These are phyloP conservation scores for Cladosporium austrohemisphaericum DNA, from an alignment of 2,329 filamentous ascomycete genomes.

Conservation along the genomic window DNA sequence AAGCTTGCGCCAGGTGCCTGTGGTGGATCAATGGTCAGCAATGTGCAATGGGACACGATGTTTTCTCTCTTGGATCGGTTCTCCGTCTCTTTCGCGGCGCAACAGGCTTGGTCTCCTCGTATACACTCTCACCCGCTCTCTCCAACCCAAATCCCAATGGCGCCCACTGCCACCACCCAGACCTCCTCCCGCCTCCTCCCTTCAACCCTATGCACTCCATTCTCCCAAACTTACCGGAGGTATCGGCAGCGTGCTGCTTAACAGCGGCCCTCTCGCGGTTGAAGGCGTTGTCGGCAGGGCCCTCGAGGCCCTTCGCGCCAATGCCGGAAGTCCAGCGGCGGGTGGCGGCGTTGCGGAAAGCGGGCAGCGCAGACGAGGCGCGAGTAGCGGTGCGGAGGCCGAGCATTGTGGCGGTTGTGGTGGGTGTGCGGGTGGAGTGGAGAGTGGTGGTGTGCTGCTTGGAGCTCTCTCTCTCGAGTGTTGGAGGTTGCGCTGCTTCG, in stretches of 20 bases:
- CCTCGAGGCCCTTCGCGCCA: conserved; percentile 41
- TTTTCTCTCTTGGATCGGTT: not conserved
- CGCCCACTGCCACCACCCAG: not conserved
- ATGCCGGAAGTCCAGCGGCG: conserved; percentile 15
- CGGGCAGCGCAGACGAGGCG: conserved; percentile 11
- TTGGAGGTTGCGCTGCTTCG: no score
- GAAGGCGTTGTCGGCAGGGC: conserved; percentile 80
- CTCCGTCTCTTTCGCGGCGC: not conserved
- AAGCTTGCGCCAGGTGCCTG: conserved; percentile 93
- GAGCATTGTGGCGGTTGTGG: conserved; percentile 12
- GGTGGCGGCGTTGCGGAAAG: conserved; percentile 13
- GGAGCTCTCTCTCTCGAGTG: no score
- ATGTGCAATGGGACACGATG: not conserved
- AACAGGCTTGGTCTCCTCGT: not conserved
- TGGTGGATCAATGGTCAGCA: conserved; percentile 16
- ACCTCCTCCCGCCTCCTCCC: not conserved
- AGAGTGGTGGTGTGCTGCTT: conserved; percentile 1
- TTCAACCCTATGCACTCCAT: not conserved
- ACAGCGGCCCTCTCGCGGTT: conserved; percentile 86
- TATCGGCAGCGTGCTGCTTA: conserved; percentile 82
- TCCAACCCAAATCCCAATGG: not conserved
- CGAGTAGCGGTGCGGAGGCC: conserved; percentile 14
- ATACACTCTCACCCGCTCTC: not conserved
- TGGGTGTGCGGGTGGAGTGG: not conserved
- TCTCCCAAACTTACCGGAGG: conserved; percentile 63